These are phyloP conservation scores for Mucor indicus DNA, from an alignment of 371 early-diverging fungal genomes.

Conservation along the genomic window DNA sequence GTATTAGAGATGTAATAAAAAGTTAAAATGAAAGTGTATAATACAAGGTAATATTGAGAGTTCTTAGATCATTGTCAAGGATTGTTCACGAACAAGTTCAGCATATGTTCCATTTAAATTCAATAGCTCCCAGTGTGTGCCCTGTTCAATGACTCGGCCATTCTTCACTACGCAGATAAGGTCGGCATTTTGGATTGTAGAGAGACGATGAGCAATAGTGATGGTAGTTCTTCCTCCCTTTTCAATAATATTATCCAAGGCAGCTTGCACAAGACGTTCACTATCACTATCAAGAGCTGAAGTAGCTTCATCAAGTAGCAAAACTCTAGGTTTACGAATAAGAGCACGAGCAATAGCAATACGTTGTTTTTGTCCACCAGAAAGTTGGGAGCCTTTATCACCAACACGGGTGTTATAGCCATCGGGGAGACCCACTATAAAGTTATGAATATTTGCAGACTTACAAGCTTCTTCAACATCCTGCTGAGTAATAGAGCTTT, in stretches of 20 bases:
- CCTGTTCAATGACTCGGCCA: slow-evolving; percentile 75
- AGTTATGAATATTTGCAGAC: slow-evolving; percentile 75
- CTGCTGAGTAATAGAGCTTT: slow-evolving; percentile 47
- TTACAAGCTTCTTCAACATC: slow-evolving; percentile 40
- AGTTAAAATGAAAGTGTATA: too few relatives aligned
- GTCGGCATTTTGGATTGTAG: slow-evolving; percentile 76
- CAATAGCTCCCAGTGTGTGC: slow-evolving; percentile 73
- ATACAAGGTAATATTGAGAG: slow-evolving; percentile 7
- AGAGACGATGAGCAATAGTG: slow-evolving; percentile 67
- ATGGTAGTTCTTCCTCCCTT: slow-evolving; percentile 59
- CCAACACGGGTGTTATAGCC: slow-evolving; percentile 83
- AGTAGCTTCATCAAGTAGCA: slow-evolving; percentile 95
- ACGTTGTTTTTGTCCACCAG: slow-evolving; percentile 22
- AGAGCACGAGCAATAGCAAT: slow-evolving; percentile 68
- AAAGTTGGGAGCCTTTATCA: slow-evolving; percentile 66
- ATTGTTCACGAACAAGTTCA: slow-evolving; percentile 28
- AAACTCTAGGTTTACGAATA: slow-evolving; percentile 78
- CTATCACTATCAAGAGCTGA: slow-evolving; percentile 85
- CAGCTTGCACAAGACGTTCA: slow-evolving; percentile 85
- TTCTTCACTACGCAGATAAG: slow-evolving; percentile 70
- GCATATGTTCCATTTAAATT: slow-evolving; percentile 26
- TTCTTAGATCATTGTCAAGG: background rate
- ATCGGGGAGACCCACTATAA: slow-evolving; percentile 59
- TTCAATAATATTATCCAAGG: slow-evolving; percentile 68
- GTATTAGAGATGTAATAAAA: too few relatives aligned